Conservation (phyloP, 1,284 basidiomycete species). For the Cutaneotrichosporon dermatis region DNA sequence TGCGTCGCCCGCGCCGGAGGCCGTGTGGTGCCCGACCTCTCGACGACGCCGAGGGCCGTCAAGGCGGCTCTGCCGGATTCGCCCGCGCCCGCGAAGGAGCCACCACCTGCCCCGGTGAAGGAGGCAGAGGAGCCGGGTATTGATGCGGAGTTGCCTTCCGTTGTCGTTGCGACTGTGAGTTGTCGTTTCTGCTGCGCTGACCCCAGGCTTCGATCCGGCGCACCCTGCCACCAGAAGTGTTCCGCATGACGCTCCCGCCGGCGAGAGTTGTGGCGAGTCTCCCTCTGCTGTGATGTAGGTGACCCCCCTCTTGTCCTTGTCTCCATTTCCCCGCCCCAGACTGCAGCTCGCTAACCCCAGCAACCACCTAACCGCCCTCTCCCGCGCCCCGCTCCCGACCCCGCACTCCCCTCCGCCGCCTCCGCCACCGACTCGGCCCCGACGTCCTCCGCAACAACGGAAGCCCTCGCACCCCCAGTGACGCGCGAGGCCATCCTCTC, state of each 20-base stretch:
- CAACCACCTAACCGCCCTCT: conserved; percentile 29
- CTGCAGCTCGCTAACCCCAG: conserved; percentile 18
- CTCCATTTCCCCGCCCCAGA: neutral
- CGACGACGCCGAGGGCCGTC: neutral
- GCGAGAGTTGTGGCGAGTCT: conserved; percentile 14
- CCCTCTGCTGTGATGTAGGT: conserved; percentile 33
- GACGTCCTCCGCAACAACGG: neutral
- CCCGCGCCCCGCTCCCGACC: conserved; percentile 31
- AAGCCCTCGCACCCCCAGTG: conserved; percentile 17
- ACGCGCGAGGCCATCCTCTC: conserved; percentile 37
- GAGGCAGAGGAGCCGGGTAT: conserved; percentile 12
- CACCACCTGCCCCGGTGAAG: neutral
- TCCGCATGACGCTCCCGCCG: conserved; percentile 26
- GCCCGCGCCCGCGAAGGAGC: neutral
- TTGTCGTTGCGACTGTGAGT: conserved; percentile 34
- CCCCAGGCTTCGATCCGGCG: conserved; percentile 37
- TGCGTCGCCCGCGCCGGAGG: neutral
- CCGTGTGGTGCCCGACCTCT: neutral
- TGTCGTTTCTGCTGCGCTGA: neutral
- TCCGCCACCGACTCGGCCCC: conserved; percentile 12
- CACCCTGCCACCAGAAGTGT: conserved; percentile 27
- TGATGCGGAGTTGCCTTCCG: conserved; percentile 16
- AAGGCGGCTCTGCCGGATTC: neutral
- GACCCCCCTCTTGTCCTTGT: neutral
- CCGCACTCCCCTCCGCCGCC: conserved; percentile 15